Base-by-base conservation (phyloP, 2,329 filamentous ascomycete genomes). In the Rhytidhysteron rufulum region DNA sequence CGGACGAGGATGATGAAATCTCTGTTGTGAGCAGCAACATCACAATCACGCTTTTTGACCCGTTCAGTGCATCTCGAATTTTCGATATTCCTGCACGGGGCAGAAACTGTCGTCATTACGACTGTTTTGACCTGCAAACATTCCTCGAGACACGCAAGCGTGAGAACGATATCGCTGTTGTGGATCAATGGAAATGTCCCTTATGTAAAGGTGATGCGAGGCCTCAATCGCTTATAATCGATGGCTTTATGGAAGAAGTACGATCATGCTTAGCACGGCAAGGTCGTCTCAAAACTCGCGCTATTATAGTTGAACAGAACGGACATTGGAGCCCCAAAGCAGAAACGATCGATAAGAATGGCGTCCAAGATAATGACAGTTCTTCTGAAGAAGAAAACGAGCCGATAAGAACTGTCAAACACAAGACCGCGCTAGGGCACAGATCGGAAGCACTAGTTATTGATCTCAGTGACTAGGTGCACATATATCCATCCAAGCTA, bases 41-140 rank as follows among this genome's bases (percentile, higher is more conserved):
- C 10, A 69, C 62, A 4, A 68, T 77, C 46, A 62, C 58, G 5
- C 55, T 77, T 10, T 62, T 67, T 44, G 74, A 77, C 39, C 73
- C 73, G 0, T 69, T 73, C 48, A 66, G 60, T 34, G 62, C 58
- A 30, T 62, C 58, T 25, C 54, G 49, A 6, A 65, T 93, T 9
- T 89, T 86, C 58, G 70, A 77, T 4, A 73, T 76, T 0, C 91
- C 93, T 1, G 87, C 83, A 2, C 83, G 90, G 20, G 82, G 88
- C 19, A 68, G 55, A 6, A 53, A 63, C 3, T 98, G 93, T 61
- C 70, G 71, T 18, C 91, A 98, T 58, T 70, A 84, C 25, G 88
- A 96, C 58, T 95, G 89, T 58, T 96, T 97, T 58, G 91, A 97
- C 60, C 79, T 96, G 6, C 77, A 85, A 16, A 90, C 79, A 1